A percentile compares a stretch with the other conserved stretches of the same genome.
These are phyloP conservation scores for Xenoacremonium recifei DNA, from an alignment of 2,329 filamentous ascomycete species.

Conservation along the genomic window DNA sequence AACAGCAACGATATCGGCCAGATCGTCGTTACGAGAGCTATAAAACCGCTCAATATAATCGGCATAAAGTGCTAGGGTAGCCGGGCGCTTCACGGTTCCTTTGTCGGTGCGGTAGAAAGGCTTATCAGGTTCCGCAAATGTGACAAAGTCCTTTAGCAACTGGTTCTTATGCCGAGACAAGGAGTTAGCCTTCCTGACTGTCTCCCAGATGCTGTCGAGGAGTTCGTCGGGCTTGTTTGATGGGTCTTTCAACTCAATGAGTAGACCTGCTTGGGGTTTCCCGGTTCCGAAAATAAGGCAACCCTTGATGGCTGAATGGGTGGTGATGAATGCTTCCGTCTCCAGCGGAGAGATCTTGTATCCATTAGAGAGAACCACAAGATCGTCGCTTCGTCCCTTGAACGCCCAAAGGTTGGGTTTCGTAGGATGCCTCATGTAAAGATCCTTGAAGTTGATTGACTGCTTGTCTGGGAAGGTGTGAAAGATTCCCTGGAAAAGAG, in stretches of 20 bases:
- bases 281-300: conserved; percentile 27
- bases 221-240: conserved; percentile 20
- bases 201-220: conserved; percentile 44
- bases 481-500: conserved; percentile 32
- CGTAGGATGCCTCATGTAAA: conserved; percentile 25
- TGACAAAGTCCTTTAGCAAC: conserved; percentile 40
- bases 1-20: conserved; percentile 10
- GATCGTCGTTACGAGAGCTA: conserved; percentile 15
- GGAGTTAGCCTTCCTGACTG: conserved; percentile 42
- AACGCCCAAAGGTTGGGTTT: conserved; percentile 30
- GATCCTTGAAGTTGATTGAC: conserved; percentile 28
- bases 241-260: conserved; percentile 26
- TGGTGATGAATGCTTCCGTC: conserved; percentile 25
- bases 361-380: conserved; percentile 30
- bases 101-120: conserved; percentile 46
- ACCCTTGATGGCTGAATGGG: conserved; percentile 24
- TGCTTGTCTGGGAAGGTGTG: conserved; percentile 29
- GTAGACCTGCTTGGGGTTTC: conserved; percentile 24
- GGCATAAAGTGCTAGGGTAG: conserved; percentile 38
- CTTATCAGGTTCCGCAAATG: conserved; percentile 38
- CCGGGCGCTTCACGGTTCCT: conserved; percentile 40
- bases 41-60: conserved; percentile 49
- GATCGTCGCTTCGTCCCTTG: conserved; percentile 28
- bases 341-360: conserved; percentile 32
- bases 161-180: conserved; percentile 38